phyloP scores from a whole-genome alignment of 306 rosid species.

The Dalbergia oliveri region DNA sequence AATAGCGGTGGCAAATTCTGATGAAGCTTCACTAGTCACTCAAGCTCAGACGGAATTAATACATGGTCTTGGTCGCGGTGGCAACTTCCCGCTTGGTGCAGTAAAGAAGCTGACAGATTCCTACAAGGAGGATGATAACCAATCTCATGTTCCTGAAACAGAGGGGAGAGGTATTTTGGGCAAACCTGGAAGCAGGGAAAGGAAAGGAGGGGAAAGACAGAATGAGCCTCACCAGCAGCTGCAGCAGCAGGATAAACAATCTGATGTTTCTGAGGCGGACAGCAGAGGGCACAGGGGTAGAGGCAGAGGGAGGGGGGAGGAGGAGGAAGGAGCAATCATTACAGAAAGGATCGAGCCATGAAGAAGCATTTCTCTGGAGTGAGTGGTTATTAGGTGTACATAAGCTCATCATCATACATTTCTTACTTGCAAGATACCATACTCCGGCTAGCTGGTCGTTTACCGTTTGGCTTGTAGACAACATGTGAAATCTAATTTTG shows the following conservation, averaged over 20 bases:
- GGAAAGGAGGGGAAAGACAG: constrained; percentile 53
- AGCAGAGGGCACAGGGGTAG: constrained; percentile 50
- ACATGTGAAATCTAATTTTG: constrained; percentile 5
- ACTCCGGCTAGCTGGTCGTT: constrained; percentile 11
- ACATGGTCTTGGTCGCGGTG: constrained; percentile 96
- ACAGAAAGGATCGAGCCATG: constrained; percentile 89
- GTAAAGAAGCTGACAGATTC: constrained; percentile 73
- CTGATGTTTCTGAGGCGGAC: constrained; percentile 53
- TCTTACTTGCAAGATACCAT: constrained; percentile 37
- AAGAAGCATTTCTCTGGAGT: constrained; percentile 88
- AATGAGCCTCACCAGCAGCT: constrained; percentile 45
- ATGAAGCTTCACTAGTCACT: constrained; percentile 74
- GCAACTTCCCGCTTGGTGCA: constrained; percentile 92
- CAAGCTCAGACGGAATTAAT: constrained; percentile 77
- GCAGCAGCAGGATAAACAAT: constrained; percentile 56
- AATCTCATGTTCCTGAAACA: constrained; percentile 50
- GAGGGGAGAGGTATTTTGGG: constrained; percentile 58
- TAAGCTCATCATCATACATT: constrained; percentile 2
- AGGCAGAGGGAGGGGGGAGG: constrained; percentile 75
- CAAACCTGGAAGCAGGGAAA: constrained; percentile 58
- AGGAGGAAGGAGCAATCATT: constrained; percentile 69
- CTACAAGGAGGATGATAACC: constrained; percentile 57
- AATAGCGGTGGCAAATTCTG: constrained; percentile 81
- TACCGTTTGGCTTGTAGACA: constrained; percentile 7
- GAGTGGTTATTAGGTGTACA: constrained; percentile 61